Base-by-base conservation (phyloP, 495 filamentous ascomycete genomes). In the Astrothelium subdiscretum region DNA sequence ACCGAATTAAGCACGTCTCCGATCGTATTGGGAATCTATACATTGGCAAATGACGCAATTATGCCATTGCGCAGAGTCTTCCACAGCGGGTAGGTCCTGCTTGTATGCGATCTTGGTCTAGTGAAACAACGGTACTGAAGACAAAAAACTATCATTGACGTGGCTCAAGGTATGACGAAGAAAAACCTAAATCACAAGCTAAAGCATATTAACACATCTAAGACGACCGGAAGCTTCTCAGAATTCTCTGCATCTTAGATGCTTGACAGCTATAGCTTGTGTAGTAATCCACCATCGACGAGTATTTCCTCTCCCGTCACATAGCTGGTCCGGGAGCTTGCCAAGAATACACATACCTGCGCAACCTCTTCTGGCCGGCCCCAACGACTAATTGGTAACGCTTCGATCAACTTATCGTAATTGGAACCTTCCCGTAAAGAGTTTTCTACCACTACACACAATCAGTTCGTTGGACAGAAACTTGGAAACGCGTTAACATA, bases 301-400 rank as follows among this genome's bases (percentile, higher is more conserved):
- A 69, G 54, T 62, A 72, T 32, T 12, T 67, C 59, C 20, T 65
- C 58, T 1, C 71, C 71, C 10, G 67, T 63, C 71, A 79, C 75
- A 52, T 73, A 80, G 63, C 76, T 79, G 42, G 72, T 74, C 70
- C 74, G 73, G 8, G 70, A 65, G 20, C 71, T 70, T 22, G 69
- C 68, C 59, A 77, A 54, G 59, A 72, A 76, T 1, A 69, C 72
- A 52, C 74, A 68, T 24, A 48, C 58, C 40, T 76, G 74, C 5
- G 69, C 75, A 67, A 77, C 74, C 65, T 76, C 75, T 31, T 73
- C 74, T 59, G 69, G 64, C 42, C 67, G 60, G 10, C 63, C 71
- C 61, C 75, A 52, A 32, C 74, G 54, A 20, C 64, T 60, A 42
- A 75, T 43, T 8, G 75, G 75, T 29, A 67, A 11, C 2, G 6